phyloP scores from a whole-genome alignment of 306 rosid species.

The Acacia crassicarpa region DNA sequence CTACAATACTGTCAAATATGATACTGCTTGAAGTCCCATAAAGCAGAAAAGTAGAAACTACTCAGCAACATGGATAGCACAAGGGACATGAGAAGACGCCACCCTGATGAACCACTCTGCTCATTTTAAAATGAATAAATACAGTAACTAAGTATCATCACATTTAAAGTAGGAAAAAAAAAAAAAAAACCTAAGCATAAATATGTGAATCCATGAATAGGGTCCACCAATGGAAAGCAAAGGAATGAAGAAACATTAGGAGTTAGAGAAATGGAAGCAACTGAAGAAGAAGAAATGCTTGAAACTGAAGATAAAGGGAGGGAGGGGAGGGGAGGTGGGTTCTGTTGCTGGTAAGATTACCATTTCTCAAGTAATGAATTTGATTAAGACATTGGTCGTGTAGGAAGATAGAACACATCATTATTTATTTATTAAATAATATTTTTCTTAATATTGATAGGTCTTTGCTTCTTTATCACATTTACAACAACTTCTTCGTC shows the following conservation, averaged over 20 bases:
- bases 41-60: too few species aligned
- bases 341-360: conserved; percentile 30
- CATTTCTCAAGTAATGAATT: neutral
- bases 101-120: too few species aligned
- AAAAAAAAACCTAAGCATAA: neutral
- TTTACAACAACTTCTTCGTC: conserved; percentile 63
- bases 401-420: neutral
- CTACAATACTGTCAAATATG: too few species aligned
- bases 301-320: conserved; percentile 36
- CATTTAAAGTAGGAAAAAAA: too few species aligned
- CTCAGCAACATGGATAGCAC: too few species aligned
- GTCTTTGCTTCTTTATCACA: conserved; percentile 82
- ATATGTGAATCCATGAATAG: neutral
- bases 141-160: too few species aligned
- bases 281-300: conserved; percentile 53
- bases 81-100: too few species aligned
- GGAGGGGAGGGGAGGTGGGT: too few species aligned
- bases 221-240: conserved; percentile 21
- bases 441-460: neutral
- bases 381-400: neutral
- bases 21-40: too few species aligned
- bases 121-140: too few species aligned
- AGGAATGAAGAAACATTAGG: conserved; percentile 37
- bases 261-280: conserved; percentile 48
- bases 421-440: too few species aligned